phyloP scores from a whole-genome alignment of 352 stramenopile genomes.

The Ophiocytium majus region DNA sequence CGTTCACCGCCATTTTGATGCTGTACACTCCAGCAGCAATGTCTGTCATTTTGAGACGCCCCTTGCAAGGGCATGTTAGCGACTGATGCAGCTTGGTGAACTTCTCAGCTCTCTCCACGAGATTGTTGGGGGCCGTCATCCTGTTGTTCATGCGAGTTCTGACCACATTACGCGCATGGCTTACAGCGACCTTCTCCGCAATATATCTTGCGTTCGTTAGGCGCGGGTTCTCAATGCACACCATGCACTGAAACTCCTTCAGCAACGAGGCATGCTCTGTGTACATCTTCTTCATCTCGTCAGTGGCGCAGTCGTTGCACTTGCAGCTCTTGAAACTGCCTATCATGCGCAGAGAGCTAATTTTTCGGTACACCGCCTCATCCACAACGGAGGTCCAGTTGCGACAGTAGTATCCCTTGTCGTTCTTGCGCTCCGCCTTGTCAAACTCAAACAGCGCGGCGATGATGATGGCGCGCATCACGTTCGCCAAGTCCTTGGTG shows the following conservation, averaged over 20 bases:
- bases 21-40: not conserved
- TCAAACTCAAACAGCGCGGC: not conserved
- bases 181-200: not conserved
- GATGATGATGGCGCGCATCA: not conserved
- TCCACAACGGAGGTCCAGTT: not conserved
- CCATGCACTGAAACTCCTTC: not conserved
- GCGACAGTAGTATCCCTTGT: not conserved
- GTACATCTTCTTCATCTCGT: not conserved
- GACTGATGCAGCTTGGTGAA: not conserved
- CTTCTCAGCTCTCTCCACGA: not conserved
- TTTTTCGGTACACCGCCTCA: not conserved
- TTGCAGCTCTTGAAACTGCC: not conserved
- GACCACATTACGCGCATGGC: not conserved
- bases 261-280: not conserved
- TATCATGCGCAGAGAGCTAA: not conserved
- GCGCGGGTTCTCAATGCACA: not conserved
- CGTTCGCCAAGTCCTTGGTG: not conserved
- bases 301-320: not conserved
- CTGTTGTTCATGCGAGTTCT: not conserved
- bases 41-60: not conserved
- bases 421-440: not conserved
- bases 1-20: not conserved
- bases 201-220: not conserved
- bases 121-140: not conserved
- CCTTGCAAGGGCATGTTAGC: not conserved